These are phyloP conservation scores for Phytopythium sindhum DNA, from an alignment of 352 stramenopile genomes.

Conservation along the genomic window DNA sequence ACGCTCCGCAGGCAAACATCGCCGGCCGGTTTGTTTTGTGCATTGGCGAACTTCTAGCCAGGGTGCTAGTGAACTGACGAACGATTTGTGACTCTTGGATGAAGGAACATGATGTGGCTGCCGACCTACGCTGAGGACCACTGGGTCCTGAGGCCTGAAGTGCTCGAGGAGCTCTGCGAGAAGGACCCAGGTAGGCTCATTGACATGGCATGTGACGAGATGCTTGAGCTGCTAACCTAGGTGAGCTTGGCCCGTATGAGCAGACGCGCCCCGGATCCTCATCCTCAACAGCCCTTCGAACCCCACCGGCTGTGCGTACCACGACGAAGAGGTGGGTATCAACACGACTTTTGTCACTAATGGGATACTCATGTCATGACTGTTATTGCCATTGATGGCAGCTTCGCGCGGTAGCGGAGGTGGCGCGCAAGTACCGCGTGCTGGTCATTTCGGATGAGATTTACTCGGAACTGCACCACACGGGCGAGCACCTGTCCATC, in stretches of 20 bases:
- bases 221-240: not conserved
- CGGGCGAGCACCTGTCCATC: constrained; percentile 71
- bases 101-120: constrained; percentile 87
- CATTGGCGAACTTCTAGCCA: not conserved
- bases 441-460: constrained; percentile 90
- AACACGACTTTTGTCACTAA: not conserved
- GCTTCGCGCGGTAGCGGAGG: constrained; percentile 59
- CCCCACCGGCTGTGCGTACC: constrained; percentile 80
- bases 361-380: not conserved
- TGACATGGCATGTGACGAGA: not conserved
- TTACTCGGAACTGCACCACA: constrained; percentile 84
- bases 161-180: constrained; percentile 74
- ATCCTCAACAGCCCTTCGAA: constrained; percentile 88
- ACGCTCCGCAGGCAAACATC: constrained; percentile 82
- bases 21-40: constrained; percentile 51
- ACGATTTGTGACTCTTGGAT: not conserved
- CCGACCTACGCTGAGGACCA: constrained; percentile 73
- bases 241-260: not conserved
- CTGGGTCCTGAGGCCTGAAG: constrained; percentile 75
- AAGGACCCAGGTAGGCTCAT: constrained; percentile 63
- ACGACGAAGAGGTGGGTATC: constrained; percentile 55
- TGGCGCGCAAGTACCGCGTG: constrained; percentile 82
- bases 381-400: constrained; percentile 7
- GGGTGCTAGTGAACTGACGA: not conserved
- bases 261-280: constrained; percentile 79